Conservation (phyloP, 129 eudicot species). For the Ambrosia trifida region DNA sequence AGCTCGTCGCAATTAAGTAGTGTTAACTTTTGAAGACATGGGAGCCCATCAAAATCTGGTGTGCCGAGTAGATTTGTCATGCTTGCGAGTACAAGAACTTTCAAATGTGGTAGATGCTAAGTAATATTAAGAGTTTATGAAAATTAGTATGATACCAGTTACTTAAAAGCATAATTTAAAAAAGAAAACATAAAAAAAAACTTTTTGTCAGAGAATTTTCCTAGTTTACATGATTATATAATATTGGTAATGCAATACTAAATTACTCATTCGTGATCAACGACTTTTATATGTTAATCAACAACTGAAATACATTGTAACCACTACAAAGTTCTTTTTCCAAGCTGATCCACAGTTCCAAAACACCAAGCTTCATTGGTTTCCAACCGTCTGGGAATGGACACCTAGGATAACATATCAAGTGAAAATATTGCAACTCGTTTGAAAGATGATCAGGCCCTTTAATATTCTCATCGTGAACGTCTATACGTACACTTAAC, state of each 20-base stretch:
- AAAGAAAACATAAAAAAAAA: too few relatives aligned
- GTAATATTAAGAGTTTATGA: too few relatives aligned
- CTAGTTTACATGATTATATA: too few relatives aligned
- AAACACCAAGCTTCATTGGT: background rate
- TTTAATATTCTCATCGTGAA: background rate
- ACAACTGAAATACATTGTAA: background rate
- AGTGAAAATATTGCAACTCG: background rate
- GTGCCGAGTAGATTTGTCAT: background rate
- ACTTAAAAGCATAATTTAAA: too few relatives aligned
- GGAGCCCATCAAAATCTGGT: slow-evolving; percentile 9
- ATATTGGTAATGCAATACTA: too few relatives aligned
- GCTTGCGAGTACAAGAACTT: background rate
- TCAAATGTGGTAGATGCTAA: background rate
- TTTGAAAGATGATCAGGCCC: background rate
- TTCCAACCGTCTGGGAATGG: background rate
- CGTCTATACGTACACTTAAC: background rate
- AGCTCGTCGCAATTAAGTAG: background rate
- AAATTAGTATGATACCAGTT: too few relatives aligned
- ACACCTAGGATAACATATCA: background rate
- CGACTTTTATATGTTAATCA: background rate
- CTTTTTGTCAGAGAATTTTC: too few relatives aligned
- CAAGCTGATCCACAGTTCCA: background rate
- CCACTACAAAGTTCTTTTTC: background rate
- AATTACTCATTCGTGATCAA: too few relatives aligned
- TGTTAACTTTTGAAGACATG: background rate